These are phyloP conservation scores for Rhizopogon vulgaris DNA, from an alignment of 768 basidiomycete species.

Conservation along the genomic window DNA sequence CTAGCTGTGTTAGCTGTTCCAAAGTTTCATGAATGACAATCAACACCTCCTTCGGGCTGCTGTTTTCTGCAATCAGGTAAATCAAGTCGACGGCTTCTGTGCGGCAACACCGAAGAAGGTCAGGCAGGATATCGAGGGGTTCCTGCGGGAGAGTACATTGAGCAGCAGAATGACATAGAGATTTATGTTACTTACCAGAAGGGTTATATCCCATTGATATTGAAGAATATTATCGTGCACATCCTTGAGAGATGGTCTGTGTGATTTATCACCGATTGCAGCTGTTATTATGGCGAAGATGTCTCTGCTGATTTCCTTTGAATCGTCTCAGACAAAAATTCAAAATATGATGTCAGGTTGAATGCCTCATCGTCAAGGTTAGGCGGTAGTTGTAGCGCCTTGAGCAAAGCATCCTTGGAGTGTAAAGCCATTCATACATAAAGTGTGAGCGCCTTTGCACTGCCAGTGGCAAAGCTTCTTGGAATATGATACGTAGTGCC, in stretches of 20 bases:
- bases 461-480: too few relatives aligned
- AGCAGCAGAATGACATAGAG: neutral
- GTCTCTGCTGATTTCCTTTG: constrained; percentile 13
- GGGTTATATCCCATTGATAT: constrained; percentile 8
- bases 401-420: constrained; percentile 9
- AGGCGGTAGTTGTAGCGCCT: constrained; percentile 11
- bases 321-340: neutral
- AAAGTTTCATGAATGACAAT: constrained; percentile 35
- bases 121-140: constrained; percentile 31
- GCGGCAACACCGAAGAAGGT: constrained; percentile 25
- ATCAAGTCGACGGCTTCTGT: constrained; percentile 28
- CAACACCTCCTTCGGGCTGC: constrained; percentile 36
- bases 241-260: constrained; percentile 9
- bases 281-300: constrained; percentile 16
- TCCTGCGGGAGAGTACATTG: constrained; percentile 24
- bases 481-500: too few relatives aligned
- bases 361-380: constrained; percentile 21
- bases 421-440: neutral
- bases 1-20: constrained; percentile 22
- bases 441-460: too few relatives aligned
- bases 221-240: constrained; percentile 12
- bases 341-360: neutral
- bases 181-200: constrained; percentile 11
- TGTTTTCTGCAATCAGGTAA: constrained; percentile 20
- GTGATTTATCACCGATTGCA: constrained; percentile 6